Conservation (phyloP, 2,329 filamentous ascomycete genomes). For the Aspergillus versicolor region DNA sequence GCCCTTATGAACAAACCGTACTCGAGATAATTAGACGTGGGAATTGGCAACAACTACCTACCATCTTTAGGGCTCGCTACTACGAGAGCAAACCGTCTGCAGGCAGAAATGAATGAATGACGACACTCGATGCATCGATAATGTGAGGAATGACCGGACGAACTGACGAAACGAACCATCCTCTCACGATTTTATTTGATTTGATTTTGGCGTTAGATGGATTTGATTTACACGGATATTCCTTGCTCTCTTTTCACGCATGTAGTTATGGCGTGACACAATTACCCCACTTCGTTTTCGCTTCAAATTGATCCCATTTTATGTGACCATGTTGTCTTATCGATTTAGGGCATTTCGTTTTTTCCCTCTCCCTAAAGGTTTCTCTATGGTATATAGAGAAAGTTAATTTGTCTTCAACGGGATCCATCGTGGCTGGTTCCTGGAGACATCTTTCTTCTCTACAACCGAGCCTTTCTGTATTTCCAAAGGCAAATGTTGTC, state of each 20-base stretch:
- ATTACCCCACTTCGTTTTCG: not conserved
- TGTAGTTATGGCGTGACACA: not conserved
- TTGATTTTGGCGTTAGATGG: slow-evolving; percentile 13
- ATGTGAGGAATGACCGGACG: slow-evolving; percentile 15
- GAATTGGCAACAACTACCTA: not conserved
- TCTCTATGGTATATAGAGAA: too few relatives aligned
- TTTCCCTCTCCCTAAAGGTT: not conserved
- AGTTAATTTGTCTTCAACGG: not conserved
- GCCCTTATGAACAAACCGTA: slow-evolving; percentile 96
- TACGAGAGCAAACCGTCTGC: not conserved
- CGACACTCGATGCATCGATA: slow-evolving; percentile 17
- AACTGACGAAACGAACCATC: slow-evolving; percentile 10
- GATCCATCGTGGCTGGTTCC: not conserved
- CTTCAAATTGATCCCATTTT: not conserved
- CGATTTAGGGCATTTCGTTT: not conserved
- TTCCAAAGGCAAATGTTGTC: not conserved
- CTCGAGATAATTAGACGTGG: slow-evolving; percentile 56
- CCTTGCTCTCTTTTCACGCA: slow-evolving; percentile 1
- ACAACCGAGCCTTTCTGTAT: not conserved
- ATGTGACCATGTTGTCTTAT: not conserved
- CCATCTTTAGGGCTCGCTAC: not conserved
- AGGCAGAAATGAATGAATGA: slow-evolving; percentile 10
- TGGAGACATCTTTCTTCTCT: not conserved
- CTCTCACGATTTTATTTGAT: slow-evolving; percentile 6
- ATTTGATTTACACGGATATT: slow-evolving; percentile 13